Conservation (phyloP, 257 asterid genomes). For the Gentiana straminea region DNA sequence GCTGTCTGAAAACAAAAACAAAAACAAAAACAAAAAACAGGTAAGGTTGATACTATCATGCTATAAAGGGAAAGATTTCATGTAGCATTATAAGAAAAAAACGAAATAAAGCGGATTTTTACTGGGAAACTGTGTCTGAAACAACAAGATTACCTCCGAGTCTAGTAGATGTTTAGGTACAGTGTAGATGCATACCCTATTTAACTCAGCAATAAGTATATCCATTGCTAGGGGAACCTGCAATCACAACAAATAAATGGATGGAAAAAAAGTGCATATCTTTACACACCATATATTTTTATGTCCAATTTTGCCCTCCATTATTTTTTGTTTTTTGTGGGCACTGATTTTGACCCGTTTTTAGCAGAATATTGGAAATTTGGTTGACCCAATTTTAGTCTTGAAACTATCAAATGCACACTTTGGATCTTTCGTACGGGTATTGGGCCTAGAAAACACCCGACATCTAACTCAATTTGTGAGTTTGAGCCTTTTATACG, state of each 20-base stretch:
- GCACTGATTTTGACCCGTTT: too few relatives aligned
- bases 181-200: constrained; percentile 72
- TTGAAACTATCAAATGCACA: too few relatives aligned
- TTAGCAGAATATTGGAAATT: too few relatives aligned
- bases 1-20: constrained; percentile 35
- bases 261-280: not conserved
- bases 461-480: too few relatives aligned
- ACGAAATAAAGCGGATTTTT: constrained; percentile 1
- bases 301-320: too few relatives aligned
- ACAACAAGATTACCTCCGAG: constrained; percentile 42
- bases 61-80: not conserved
- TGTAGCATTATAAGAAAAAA: not conserved
- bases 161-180: constrained; percentile 71
- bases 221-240: constrained; percentile 80
- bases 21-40: not conserved
- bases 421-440: too few relatives aligned
- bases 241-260: constrained; percentile 10
- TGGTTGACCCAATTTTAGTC: too few relatives aligned
- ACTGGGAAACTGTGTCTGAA: not conserved
- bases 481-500: too few relatives aligned
- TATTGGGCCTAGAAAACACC: too few relatives aligned
- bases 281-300: too few relatives aligned
- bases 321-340: too few relatives aligned
- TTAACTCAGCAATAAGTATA: constrained; percentile 65
- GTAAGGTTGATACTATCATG: not conserved